Base-by-base conservation (phyloP, 495 filamentous ascomycete species). In the Penicillium goetzii region DNA sequence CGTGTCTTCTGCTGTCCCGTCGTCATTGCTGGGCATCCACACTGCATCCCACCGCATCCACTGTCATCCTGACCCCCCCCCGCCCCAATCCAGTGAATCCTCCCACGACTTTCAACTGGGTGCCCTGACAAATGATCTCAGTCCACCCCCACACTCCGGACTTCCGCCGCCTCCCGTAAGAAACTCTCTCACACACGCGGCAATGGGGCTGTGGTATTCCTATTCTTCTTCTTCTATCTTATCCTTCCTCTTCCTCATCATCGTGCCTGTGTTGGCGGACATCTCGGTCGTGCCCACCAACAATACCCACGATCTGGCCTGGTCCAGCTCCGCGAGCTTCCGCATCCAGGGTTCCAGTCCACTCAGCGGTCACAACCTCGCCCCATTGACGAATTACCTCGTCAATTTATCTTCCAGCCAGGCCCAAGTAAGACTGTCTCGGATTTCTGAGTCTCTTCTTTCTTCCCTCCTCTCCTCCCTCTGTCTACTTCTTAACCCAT, bases 211-310 rank as follows among this genome's bases (percentile, higher is more conserved):
- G 52, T 55, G 30, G 52, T 8, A 21, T 36, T 61, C 34, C 56
- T 40, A 28, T 28, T 61, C 32, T 55, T 41, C 21, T 72, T 56
- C 32, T 55, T 41, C 21, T 72, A 54, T 25, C 32, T 38, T 38
- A 3, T n/a, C 32, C 30, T 36, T 17, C 32, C 53, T 70, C 43
- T 66, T 34, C 30, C 21, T 50, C 47, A 43, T 56, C 49, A 19
- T 28, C 19, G 14, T 70, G 52, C 40, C 57, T 53, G 74, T 68
- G 21, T 60, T 56, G 41, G 68, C 69, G 23, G 56, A 65, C 53
- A 41, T 67, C 11, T 63, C 72, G 41, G 72, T 78, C 19, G 17
- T 55, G 50, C 74, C 79, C 25, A 78, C 79, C 7, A 80, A 79
- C 60, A 64, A 61, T 33, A 69, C 77, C 23, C 63, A 65, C 32